Base-by-base conservation (phyloP, 2,329 filamentous ascomycete species). In the Cadophora sp. region DNA sequence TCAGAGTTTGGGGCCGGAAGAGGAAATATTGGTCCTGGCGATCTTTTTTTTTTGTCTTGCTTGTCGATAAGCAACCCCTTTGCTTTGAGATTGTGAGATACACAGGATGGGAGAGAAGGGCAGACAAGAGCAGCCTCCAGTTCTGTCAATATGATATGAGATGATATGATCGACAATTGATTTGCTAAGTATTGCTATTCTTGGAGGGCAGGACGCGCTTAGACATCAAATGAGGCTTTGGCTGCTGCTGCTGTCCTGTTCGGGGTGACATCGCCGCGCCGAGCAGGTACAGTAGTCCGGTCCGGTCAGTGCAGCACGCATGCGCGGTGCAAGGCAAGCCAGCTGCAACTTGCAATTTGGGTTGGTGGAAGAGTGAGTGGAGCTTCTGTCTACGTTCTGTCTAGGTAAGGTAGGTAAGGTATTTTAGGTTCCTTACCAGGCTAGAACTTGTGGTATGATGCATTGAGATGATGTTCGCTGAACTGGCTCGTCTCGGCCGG, bases 161-260 rank as follows among this genome's bases (percentile, higher is more conserved):
- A 24, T 27, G 48, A 27, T 33, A 30, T 33, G 50, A 59, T 45
- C 36, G 56, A 27, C 56, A n/a, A n/a, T n/a, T 3, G 45, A n/a
- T 48, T 48, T 13, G 16, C 45, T n/a, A n/a, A n/a, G n/a, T n/a
- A 22, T 22, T 41, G 36, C 55, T 59, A 59, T 59, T 59, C n/a
- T 45, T 59, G 39, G 56, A 30, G 39, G 39, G 9, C 9, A 18
- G 14, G 22, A 51, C 22, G 48, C n/a, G 48, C 55, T 59, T 41
- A 41, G 55, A 59, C 51, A 55, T 55, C 51, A 36, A 36, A 55
- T 36, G 51, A 55, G 51, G 27, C 9, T 51, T 51, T 51, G 36
- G 9, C 30, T 33, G 4, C n/a, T n/a, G n/a, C n/a, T n/a, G n/a
- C n/a, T n/a, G n/a, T n/a, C n/a, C 11, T 2, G 36, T 13, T 39